A percentile compares a stretch with the other conserved stretches of the same genome.
phyloP scores from a whole-genome alignment of 2,329 filamentous ascomycete species.

The Aureobasidium sp. region DNA sequence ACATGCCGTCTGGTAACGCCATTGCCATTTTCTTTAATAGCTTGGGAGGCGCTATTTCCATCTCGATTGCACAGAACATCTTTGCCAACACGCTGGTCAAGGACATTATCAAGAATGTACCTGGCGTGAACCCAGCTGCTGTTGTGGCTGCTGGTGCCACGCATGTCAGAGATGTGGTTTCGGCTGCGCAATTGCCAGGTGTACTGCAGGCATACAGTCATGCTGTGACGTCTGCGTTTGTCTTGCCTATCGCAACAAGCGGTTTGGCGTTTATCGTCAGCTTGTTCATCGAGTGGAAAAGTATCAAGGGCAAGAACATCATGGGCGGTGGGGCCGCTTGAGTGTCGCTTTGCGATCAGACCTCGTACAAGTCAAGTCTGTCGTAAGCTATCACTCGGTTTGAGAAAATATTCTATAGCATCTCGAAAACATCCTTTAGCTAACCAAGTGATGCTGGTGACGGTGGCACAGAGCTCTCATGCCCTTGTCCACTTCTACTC shows the following conservation, averaged over 20 bases:
- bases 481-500: background rate
- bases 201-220: conserved; percentile 60
- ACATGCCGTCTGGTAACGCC: conserved; percentile 38
- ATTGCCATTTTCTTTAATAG: conserved; percentile 28
- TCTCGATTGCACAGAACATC: conserved; percentile 27
- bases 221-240: conserved; percentile 53
- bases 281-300: conserved; percentile 56
- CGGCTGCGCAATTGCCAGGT: conserved; percentile 36
- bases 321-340: conserved; percentile 10
- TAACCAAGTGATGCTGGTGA: conserved; percentile 1
- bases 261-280: conserved; percentile 50
- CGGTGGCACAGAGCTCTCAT: background rate
- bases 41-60: conserved; percentile 28
- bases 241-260: conserved; percentile 51
- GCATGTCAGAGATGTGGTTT: conserved; percentile 33
- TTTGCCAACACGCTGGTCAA: conserved; percentile 53
- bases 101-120: conserved; percentile 42
- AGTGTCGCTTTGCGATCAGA: background rate
- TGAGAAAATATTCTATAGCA: background rate
- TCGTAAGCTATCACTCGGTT: background rate
- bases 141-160: conserved; percentile 40
- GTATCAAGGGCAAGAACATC: conserved; percentile 49
- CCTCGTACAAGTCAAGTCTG: background rate
- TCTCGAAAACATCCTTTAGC: background rate
- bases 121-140: conserved; percentile 30